phyloP scores from a whole-genome alignment of 305 asterid species.

The Plantago coronopus region DNA sequence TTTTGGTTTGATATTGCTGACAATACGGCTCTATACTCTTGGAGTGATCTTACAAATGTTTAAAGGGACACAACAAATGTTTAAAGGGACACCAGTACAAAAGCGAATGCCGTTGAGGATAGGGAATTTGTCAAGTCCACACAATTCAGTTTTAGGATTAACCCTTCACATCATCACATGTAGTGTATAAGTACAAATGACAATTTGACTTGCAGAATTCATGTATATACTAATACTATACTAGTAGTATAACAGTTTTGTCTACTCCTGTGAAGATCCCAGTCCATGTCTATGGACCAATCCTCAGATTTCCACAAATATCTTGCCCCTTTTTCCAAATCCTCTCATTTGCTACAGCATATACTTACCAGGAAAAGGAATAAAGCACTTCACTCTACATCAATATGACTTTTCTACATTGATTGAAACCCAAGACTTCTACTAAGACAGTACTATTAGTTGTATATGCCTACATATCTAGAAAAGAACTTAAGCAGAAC shows the following conservation, averaged over 20 bases:
- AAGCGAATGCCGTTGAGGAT: slow-evolving; percentile 7
- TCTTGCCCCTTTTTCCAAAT: no score
- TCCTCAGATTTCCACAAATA: slow-evolving; percentile 2
- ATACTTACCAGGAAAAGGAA: no score
- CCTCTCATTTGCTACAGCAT: no score
- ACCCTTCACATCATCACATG: not conserved
- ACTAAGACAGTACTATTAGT: not conserved
- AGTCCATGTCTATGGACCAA: not conserved
- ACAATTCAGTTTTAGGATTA: not conserved
- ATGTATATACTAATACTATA: not conserved
- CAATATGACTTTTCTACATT: not conserved
- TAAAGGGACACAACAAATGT: no score
- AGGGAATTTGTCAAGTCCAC: slow-evolving; percentile 11
- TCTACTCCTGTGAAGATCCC: not conserved
- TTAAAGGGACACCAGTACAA: no score
- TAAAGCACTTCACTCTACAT: no score
- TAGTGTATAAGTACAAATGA: not conserved
- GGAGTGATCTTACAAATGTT: no score
- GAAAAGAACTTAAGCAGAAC: no score
- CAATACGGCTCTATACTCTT: no score
- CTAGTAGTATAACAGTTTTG: no score
- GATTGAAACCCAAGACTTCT: not conserved
- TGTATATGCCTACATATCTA: no score
- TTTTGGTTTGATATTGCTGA: no score
- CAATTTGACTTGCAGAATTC: slow-evolving; percentile 6